Evolutionary conservation across 1,139 yeast genomes (phyloP), one percentile per base, ranked within the genome.

Genomic region (Sugiyamaella japonica): DNA sequence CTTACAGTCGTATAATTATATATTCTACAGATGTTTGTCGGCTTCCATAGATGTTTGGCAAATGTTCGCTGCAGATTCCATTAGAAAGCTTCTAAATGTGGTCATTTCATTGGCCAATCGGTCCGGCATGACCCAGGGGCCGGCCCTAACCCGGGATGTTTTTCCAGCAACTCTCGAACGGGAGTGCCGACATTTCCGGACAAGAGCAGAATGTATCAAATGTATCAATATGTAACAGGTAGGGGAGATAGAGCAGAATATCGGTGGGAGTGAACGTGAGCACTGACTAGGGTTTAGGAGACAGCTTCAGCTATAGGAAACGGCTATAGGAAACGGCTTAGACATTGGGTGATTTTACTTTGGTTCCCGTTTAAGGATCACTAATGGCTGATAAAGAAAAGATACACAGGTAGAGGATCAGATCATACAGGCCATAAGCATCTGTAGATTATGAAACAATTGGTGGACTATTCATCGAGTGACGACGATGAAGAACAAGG

Each of bases 401-500:
- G 6, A 20, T 20, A 20, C 25, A 20, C 6, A 20, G 6, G 25
- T 20, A 20, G 25, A 20, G 25, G 3, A n/a, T n/a, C n/a, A n/a
- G 25, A 20, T 20, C 6, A 20, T 20, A 20, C 25, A 20, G 25
- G 6, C 25, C 5, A 20, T 20, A 32, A 32, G 4, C 36, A 32
- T 32, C 3, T 36, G 25, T 29, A 23, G 31, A 40, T 32, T 20
- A 47, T 47, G 50, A 29, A 29, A 31, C 25, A 15, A 3, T 44
- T 59, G 38, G 62, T 59, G 34, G 63, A 61, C 41, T 62, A 61
- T 43, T 49, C 38, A 7, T 54, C 59, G 6, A 53, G 53, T 39
- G 58, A 57, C 9, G 44, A 47, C 7, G 46, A 29, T 38, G 37
- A 25, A 39, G 34, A 52, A 49, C 13, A 40, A 34, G 16, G 16